Evolutionary conservation across 2,329 filamentous ascomycete species (phyloP).

Genomic region (Daldinia sp.): DNA sequence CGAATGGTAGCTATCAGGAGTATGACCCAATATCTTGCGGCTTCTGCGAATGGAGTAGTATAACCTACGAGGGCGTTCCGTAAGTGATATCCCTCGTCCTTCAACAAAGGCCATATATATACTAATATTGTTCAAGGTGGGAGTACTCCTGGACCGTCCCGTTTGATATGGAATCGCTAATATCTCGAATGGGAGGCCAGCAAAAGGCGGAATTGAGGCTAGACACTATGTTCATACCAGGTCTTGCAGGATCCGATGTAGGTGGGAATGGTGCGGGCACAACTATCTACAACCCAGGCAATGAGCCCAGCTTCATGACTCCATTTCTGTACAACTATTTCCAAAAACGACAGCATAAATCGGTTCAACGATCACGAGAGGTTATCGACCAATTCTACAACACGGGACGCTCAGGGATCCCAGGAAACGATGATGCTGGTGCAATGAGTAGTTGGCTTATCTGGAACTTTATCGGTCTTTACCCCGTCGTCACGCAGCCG

Average conservation of each 20-base stretch:
- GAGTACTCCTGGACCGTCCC: conserved; percentile 66
- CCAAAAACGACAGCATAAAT: conserved; percentile 57
- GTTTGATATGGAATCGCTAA: conserved; percentile 64
- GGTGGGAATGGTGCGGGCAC: conserved; percentile 52
- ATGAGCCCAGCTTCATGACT: conserved; percentile 33
- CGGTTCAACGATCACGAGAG: conserved; percentile 57
- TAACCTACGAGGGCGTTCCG: conserved; percentile 58
- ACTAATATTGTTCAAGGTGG: conserved; percentile 28
- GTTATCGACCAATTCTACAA: conserved; percentile 60
- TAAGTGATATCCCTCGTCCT: conserved; percentile 22
- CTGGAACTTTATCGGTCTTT: conserved; percentile 64
- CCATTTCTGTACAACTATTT: conserved; percentile 67
- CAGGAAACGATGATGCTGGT: conserved; percentile 66
- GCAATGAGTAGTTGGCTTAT: conserved; percentile 66
- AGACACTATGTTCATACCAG: conserved; percentile 48
- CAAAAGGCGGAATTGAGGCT: conserved; percentile 59
- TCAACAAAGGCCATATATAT: background rate
- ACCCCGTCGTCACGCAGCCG: conserved; percentile 65
- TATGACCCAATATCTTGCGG: conserved; percentile 62
- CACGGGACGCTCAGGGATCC: conserved; percentile 57
- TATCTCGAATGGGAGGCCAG: conserved; percentile 60
- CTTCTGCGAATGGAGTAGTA: conserved; percentile 57
- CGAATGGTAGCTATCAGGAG: conserved; percentile 53
- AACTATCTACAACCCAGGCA: conserved; percentile 60
- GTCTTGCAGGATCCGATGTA: conserved; percentile 59